Evolutionary conservation across 495 filamentous ascomycete species (phyloP).

Genomic region (Penicillium manginii): DNA sequence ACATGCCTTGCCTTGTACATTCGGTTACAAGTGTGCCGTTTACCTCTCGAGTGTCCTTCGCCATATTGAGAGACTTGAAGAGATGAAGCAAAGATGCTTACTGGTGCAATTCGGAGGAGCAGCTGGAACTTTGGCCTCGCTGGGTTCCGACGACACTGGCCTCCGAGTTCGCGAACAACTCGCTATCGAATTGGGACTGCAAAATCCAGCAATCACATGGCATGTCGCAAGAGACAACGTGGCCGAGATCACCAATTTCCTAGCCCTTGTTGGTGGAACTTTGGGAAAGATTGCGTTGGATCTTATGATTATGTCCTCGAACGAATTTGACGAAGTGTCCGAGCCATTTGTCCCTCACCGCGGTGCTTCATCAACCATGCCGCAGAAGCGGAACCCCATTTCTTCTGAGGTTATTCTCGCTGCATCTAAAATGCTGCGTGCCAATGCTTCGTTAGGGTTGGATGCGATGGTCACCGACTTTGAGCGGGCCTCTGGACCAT

Average conservation of each 20-base stretch:
- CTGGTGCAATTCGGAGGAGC: constrained; percentile 44
- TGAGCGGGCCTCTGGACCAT: constrained; percentile 51
- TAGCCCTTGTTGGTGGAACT: constrained; percentile 48
- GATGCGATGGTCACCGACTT: constrained; percentile 55
- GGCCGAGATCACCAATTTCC: constrained; percentile 48
- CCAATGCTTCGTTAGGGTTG: constrained; percentile 42
- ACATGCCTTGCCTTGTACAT: constrained; percentile 42
- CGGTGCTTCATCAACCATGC: constrained; percentile 54
- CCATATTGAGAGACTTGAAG: constrained; percentile 7
- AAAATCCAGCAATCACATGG: constrained; percentile 45
- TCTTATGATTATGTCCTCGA: constrained; percentile 54
- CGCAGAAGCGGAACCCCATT: constrained; percentile 56
- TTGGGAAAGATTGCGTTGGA: constrained; percentile 54
- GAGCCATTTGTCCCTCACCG: constrained; percentile 55
- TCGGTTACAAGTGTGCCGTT: constrained; percentile 15
- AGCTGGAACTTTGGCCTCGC: constrained; percentile 44
- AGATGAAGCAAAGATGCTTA: constrained; percentile 9
- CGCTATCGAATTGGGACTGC: constrained; percentile 32
- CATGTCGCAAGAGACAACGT: constrained; percentile 46
- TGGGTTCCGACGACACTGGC: constrained; percentile 22
- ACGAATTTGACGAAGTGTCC: constrained; percentile 49
- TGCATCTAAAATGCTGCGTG: constrained; percentile 48
- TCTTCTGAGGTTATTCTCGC: constrained; percentile 52
- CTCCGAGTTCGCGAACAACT: constrained; percentile 41
- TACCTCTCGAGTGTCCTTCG: constrained; percentile 10